Percentiles rank a stretch among this genome's conserved stretches.
Evolutionary conservation across 164 flowering plant genomes (phyloP).

Genomic region (Liquidambar formosana): DNA sequence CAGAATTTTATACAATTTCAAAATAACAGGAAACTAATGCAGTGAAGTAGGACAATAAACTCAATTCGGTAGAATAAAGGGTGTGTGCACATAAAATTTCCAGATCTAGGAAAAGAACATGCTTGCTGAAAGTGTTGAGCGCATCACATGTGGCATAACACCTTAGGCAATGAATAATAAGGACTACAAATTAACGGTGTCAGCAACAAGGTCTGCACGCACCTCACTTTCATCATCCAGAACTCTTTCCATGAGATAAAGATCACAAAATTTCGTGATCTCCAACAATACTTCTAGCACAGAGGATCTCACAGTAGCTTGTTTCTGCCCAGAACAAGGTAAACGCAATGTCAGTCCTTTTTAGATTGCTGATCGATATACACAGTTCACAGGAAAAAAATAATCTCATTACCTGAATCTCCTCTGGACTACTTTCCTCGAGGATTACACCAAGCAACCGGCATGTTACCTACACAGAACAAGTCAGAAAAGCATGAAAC

Average conservation of each 20-base stretch:
- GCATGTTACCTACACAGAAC: conserved; percentile 70
- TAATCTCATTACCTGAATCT: conserved; percentile 61
- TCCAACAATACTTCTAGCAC: conserved; percentile 87
- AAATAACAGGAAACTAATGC: too few relatives aligned
- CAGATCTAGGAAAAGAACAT: background rate
- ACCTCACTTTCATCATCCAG: conserved; percentile 93
- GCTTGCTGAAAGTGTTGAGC: background rate
- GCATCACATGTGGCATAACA: background rate
- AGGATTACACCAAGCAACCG: conserved; percentile 88
- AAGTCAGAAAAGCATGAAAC: background rate
- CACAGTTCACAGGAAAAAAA: background rate
- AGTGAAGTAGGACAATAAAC: background rate
- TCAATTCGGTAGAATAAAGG: background rate
- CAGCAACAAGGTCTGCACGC: conserved; percentile 22
- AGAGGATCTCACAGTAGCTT: conserved; percentile 82
- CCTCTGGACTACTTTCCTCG: conserved; percentile 87
- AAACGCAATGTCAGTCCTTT: conserved; percentile 7
- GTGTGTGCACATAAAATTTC: background rate
- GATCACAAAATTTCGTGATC: conserved; percentile 88
- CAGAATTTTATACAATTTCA: too few relatives aligned
- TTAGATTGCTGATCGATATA: background rate
- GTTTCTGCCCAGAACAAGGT: conserved; percentile 47
- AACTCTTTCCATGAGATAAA: conserved; percentile 97
- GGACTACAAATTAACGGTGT: background rate
- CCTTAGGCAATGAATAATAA: background rate